phyloP scores from a whole-genome alignment of 2,329 filamentous ascomycete species.

The Stenocarpella maydis region DNA sequence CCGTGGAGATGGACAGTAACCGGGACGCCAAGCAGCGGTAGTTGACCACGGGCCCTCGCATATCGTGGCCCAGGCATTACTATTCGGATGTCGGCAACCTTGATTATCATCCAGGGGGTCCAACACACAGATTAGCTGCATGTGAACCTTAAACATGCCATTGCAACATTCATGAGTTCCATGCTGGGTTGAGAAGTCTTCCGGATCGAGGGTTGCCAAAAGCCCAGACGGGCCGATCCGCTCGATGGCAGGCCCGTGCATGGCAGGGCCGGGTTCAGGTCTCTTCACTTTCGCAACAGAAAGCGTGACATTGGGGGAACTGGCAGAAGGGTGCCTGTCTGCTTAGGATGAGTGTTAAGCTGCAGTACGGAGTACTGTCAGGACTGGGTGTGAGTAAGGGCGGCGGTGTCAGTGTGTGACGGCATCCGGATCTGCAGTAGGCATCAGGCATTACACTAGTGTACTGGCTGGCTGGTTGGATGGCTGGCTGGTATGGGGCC shows the following conservation, averaged over 20 bases:
- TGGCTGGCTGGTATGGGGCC: too few relatives aligned
- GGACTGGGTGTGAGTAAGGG: too few relatives aligned
- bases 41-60: conserved; percentile 12
- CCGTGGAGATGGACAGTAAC: neutral
- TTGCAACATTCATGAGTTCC: conserved; percentile 2
- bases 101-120: neutral
- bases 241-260: neutral
- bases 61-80: neutral
- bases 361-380: too few relatives aligned
- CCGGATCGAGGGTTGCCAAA: too few relatives aligned
- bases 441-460: neutral
- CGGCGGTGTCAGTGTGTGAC: neutral
- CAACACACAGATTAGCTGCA: neutral
- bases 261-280: neutral
- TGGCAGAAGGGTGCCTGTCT: neutral
- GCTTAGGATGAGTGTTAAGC: too few relatives aligned
- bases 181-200: too few relatives aligned
- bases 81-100: conserved; percentile 8
- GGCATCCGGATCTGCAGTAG: conserved; percentile 4
- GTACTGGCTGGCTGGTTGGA: too few relatives aligned
- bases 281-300: neutral
- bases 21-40: conserved; percentile 11
- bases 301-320: neutral
- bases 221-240: conserved; percentile 13
- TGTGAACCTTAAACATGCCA: neutral